These are phyloP conservation scores for Reutealis trisperma DNA, from an alignment of 345 rosid genomes.

Conservation along the genomic window DNA sequence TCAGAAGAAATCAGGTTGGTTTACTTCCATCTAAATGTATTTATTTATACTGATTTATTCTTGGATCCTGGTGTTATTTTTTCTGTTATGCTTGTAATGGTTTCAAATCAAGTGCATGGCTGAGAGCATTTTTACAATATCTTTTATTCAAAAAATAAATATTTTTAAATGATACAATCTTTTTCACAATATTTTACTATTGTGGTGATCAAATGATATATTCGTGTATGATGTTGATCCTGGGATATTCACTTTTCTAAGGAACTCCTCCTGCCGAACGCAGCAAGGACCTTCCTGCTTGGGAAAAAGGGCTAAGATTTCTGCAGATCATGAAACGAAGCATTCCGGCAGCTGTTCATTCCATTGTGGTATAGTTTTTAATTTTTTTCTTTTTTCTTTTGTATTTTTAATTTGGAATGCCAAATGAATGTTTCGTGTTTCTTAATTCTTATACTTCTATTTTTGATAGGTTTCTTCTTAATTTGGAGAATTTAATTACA, in stretches of 20 bases:
- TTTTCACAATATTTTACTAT: slow-evolving; percentile 11
- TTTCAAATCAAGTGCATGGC: neutral
- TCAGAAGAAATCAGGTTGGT: slow-evolving; percentile 94
- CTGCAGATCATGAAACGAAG: slow-evolving; percentile 71
- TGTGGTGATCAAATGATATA: slow-evolving; percentile 21
- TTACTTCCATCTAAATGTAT: slow-evolving; percentile 18
- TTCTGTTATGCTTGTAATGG: neutral
- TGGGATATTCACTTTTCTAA: slow-evolving; percentile 95
- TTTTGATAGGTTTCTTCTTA: neutral
- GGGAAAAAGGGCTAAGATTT: slow-evolving; percentile 86
- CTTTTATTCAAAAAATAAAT: neutral
- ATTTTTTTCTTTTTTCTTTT: neutral
- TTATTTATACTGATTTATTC: slow-evolving; percentile 1
- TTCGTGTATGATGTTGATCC: slow-evolving; percentile 73
- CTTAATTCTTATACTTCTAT: neutral
- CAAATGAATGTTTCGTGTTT: neutral
- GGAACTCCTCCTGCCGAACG: slow-evolving; percentile 99
- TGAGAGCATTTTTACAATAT: neutral
- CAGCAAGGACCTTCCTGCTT: slow-evolving; percentile 95
- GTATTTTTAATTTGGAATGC: neutral
- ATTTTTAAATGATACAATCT: neutral
- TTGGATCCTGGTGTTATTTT: neutral
- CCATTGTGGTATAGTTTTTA: slow-evolving; percentile 73
- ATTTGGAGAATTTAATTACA: neutral
- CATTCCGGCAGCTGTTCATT: slow-evolving; percentile 76